A percentile compares a stretch with the other conserved stretches of the same genome.
These are phyloP conservation scores for Lentinus brumalis DNA, from an alignment of 768 basidiomycete species.

Conservation along the genomic window DNA sequence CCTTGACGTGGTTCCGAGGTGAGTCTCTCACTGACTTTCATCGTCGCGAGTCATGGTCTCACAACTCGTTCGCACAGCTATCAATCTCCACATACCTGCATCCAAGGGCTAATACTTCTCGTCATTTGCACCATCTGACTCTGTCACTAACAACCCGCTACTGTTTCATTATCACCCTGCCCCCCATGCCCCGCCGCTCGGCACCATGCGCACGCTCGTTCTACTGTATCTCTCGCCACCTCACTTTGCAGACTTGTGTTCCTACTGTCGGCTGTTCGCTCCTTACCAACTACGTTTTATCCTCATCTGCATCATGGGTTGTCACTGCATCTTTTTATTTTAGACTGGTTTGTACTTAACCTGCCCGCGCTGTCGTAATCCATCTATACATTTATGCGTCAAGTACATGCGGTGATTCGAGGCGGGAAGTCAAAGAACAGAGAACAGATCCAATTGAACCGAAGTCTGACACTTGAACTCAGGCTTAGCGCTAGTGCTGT, in stretches of 20 bases:
- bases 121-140: slow-evolving; percentile 3
- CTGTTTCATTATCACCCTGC: slow-evolving; percentile 16
- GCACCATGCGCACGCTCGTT: slow-evolving; percentile 21
- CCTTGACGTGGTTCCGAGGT: slow-evolving; percentile 92
- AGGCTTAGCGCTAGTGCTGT: not conserved
- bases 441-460: no score
- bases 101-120: slow-evolving; percentile 61
- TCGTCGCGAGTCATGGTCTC: slow-evolving; percentile 9
- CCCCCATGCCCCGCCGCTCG: slow-evolving; percentile 11
- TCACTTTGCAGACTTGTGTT: slow-evolving; percentile 19
- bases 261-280: slow-evolving; percentile 18
- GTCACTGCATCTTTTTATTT: slow-evolving; percentile 23
- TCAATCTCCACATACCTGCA: slow-evolving; percentile 86
- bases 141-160: slow-evolving; percentile 15
- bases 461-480: no score
- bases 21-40: slow-evolving; percentile 15
- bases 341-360: slow-evolving; percentile 24
- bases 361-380: slow-evolving; percentile 21
- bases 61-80: slow-evolving; percentile 49
- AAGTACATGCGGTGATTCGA: not conserved
- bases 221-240: slow-evolving; percentile 19
- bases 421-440: no score
- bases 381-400: slow-evolving; percentile 7
- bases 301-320: slow-evolving; percentile 21
- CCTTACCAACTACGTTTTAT: slow-evolving; percentile 14